Base-by-base conservation (phyloP, 345 rosid genomes). In the Erysimum cheiranthoides region DNA sequence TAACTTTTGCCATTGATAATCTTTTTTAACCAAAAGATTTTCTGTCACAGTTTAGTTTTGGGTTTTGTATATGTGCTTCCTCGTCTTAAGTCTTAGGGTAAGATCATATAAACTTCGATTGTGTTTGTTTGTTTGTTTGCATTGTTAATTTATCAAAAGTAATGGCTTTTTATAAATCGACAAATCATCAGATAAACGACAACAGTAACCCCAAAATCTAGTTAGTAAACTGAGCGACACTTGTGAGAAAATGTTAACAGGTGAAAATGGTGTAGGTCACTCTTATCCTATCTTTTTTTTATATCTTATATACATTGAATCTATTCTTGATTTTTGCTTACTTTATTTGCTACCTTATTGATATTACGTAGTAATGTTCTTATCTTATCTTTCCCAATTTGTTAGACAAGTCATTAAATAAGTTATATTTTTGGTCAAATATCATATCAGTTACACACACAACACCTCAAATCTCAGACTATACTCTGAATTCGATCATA, bases 181-280 rank as follows among this genome's bases (percentile, higher is more conserved):
- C 49, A 45, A 6, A 14, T 2, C 49, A 43, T 43, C 14, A 13
- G 17, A 17, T 8, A 49, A 17, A 49, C 10, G 11, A 47, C 11
- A 47, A 27, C 27, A 49, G 16, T 46, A 0, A 46, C 51, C 51
- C 51, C 9, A 16, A 46, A 42, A 43, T 43, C 3, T 2, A 43
- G n/a, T 25, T 53, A 5, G 17, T 28, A 13, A 53, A 27, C 3
- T 11, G 16, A 4, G 59, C 17, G 36, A 56, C 61, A 56, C 61
- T 3, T 30, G 12, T 56, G 9, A 9, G 10, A 54, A 28, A 52
- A 13, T 18, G 71, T 12, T 12, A 36, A 25, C 32, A 67, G 7
- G 5, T 21, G 34, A 67, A 36, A 52, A 28, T 54, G 66, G 35
- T 60, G 59, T 60, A 71, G 49, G 78, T 59, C 78, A 65, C 50